A percentile compares a stretch with the other conserved stretches of the same genome.
Evolutionary conservation across 2,329 filamentous ascomycete species (phyloP).

Genomic region (Paraphaeosphaeria sporulosa): DNA sequence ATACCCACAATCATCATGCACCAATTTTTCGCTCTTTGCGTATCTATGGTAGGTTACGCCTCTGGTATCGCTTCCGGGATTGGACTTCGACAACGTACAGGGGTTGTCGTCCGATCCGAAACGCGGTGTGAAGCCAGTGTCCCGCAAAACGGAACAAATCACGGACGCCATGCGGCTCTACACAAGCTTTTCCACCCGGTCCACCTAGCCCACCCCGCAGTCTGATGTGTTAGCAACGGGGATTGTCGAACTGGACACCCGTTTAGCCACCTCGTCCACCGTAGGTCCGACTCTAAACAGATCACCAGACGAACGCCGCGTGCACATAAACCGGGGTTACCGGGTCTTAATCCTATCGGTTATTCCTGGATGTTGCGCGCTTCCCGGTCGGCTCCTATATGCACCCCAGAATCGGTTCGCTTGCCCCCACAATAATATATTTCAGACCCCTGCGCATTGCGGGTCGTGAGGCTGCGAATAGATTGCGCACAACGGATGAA

Average conservation of each 20-base stretch:
- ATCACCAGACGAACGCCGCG: neutral
- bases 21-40: too few species aligned
- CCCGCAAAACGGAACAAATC: neutral
- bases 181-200: slow-evolving; percentile 11
- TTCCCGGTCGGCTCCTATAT: slow-evolving; percentile 30
- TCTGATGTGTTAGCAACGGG: neutral
- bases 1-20: neutral
- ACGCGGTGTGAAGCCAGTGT: neutral
- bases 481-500: slow-evolving; percentile 44
- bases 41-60: neutral
- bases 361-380: slow-evolving; percentile 22
- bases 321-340: slow-evolving; percentile 9
- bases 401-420: slow-evolving; percentile 43
- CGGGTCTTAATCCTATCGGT: slow-evolving; percentile 1
- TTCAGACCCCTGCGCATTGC: slow-evolving; percentile 32
- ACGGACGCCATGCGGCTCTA: slow-evolving; percentile 12
- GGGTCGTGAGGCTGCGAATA: slow-evolving; percentile 36
- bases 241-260: neutral
- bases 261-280: slow-evolving; percentile 12
- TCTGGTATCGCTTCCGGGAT: neutral
- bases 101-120: neutral
- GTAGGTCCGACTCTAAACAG: neutral
- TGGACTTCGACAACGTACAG: neutral
- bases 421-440: slow-evolving; percentile 28
- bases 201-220: neutral